Evolutionary conservation across 2,329 filamentous ascomycete species (phyloP), one percentile per base, ranked within the genome.

Genomic region (Monosporascus sp.): DNA sequence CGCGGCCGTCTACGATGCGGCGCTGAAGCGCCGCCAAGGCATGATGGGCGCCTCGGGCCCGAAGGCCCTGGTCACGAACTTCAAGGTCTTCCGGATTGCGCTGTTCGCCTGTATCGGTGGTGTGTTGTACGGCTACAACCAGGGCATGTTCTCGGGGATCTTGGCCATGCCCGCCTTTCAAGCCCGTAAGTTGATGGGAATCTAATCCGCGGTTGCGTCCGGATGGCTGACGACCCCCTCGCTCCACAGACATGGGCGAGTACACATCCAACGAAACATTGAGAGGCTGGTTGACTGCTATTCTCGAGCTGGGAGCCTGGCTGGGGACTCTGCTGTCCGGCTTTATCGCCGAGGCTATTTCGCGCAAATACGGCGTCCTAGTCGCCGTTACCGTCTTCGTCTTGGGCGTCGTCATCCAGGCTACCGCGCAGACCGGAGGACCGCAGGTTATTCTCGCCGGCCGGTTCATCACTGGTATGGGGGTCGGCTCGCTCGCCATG

Each of bases 231-330:
- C 18, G 7, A 8, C 17, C 17, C 38, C 22, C 4, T 25, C 17
- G 18, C 36, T 3, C 15, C 4, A 22, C 18, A 80, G 77, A 83
- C 54, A 83, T 83, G 80, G 79, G 77, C 49, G 74, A 75, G 36
- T 82, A 82, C 37, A 71, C 65, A 17, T 72, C 72, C n/a, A 68
- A 77, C 54, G 74, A 77, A 62, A 77, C 77, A 5, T 76, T 78
- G 58, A 83, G 83, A 61, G 81, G 80, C 17, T 83, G 80, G 80
- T 65, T 85, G 5, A 83, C 80, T 1, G 77, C 87, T 2, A 89
- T 90, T 58, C 80, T 91, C 25, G 87, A 90, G 65, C 79, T 91
- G 2, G 88, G 88, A 50, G 88, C 87, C 44, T 91, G 87, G 87
- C 65, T 89, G n/a, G 88, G 88, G 38, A 82, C 85, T 0, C 69